Evolutionary conservation across 257 asterid species (phyloP).

Genomic region (Dorcoceras hygrometricum): DNA sequence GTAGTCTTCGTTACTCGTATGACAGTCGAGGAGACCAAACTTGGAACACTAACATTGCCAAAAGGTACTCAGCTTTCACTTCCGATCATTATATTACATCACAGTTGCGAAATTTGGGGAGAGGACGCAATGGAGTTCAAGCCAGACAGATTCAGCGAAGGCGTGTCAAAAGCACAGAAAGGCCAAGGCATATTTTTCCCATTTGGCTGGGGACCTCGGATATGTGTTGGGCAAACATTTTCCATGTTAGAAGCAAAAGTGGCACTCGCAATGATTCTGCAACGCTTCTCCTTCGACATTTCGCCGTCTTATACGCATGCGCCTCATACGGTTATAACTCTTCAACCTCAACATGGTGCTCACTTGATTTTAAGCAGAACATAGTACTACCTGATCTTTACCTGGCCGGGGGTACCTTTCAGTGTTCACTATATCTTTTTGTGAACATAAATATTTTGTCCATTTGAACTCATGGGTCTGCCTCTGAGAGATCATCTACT

Average conservation of each 20-base stretch:
- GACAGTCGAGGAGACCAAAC: neutral
- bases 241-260: neutral
- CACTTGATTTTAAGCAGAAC: neutral
- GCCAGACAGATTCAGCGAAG: neutral
- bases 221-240: neutral
- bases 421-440: too few relatives aligned
- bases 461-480: too few relatives aligned
- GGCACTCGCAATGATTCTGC: neutral
- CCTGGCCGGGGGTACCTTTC: too few relatives aligned
- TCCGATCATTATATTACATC: neutral
- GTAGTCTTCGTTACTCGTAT: neutral
- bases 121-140: neutral
- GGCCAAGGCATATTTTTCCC: neutral
- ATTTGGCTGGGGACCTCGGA: neutral
- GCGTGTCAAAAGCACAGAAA: neutral
- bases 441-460: too few relatives aligned
- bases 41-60: neutral
- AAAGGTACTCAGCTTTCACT: neutral
- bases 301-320: neutral
- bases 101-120: neutral
- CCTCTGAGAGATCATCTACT: too few relatives aligned
- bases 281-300: neutral
- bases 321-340: neutral
- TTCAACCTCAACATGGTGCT: neutral
- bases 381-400: too few relatives aligned